phyloP scores from a whole-genome alignment of 306 rosid species.

The Quercus engelmannii region DNA sequence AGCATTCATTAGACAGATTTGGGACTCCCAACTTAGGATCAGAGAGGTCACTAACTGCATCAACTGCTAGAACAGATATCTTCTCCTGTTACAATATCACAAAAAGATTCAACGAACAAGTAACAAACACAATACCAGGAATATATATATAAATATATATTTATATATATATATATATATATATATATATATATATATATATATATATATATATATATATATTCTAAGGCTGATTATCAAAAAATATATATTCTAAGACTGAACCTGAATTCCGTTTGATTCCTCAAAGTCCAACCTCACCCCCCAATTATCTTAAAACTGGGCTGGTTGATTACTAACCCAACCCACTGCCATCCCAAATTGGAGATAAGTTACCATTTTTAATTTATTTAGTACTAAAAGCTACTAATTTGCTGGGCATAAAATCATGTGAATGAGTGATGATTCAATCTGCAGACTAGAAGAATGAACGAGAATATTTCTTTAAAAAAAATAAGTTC shows the following conservation, averaged over 20 bases:
- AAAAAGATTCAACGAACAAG: not conserved
- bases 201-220: not conserved
- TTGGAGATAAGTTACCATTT: not conserved
- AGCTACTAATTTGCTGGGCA: not conserved
- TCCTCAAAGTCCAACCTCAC: not conserved
- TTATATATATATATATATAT: not conserved
- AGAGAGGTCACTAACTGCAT: constrained; percentile 58
- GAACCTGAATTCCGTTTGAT: not conserved
- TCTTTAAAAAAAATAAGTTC: too few species aligned
- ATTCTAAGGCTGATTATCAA: not conserved
- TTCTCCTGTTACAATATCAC: constrained; percentile 54
- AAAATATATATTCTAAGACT: not conserved
- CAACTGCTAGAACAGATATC: constrained; percentile 44
- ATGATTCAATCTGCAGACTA: not conserved
- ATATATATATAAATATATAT: too few species aligned
- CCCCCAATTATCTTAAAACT: not conserved
- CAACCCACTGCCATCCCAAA: not conserved
- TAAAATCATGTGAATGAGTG: not conserved
- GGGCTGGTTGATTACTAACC: not conserved
- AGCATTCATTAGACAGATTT: constrained; percentile 62
- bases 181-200: too few species aligned
- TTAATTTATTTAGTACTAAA: not conserved
- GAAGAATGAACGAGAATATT: not conserved
- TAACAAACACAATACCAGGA: not conserved
- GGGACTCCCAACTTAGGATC: constrained; percentile 87